Evolutionary conservation across 352 stramenopile species (phyloP), one percentile per base, ranked within the genome.

Genomic region (Paralagenidium karlingii): DNA sequence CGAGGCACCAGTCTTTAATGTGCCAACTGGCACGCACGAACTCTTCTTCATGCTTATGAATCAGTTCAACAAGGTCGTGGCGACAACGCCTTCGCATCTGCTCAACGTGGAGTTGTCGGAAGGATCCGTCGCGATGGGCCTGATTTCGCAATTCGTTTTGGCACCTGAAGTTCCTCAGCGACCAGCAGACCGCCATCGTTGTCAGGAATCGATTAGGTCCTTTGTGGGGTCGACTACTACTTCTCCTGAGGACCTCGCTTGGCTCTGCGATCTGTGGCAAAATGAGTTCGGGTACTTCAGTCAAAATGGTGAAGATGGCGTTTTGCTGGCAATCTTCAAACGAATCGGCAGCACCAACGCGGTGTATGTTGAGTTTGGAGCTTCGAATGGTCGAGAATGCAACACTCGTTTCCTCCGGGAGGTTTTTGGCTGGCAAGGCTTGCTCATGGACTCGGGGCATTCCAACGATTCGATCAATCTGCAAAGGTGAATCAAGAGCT

Each of bases 241-340:
- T 34, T 5, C 13, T 12, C 7, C 26, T 0, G 21, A 24, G 1
- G 22, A 18, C 2, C 15, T 53, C 4, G 26, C 28, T 2, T 84
- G 70, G 70, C 51, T 79, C 37, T 82, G 68, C 40, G 50, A 68
- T 3, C 50, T 82, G 19, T 82, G 60, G 59, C 53, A 58, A 13
- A 64, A 82, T 43, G 69, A 87, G 31, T 84, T 62, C 64, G 73
- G 67, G 1, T 24, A 55, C 5, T 77, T 45, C 45, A 84, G 69
- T 0, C 73, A 82, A 28, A 87, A 87, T 30, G 73, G 73, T 9
- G 69, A 87, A 42, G 73, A 82, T 43, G 73, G 69, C 15, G 56
- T 87, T 19, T 38, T 87, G 21, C 40, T 38, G 25, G 51, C 63
- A 10, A 76, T 87, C 26, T 87, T 84, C 44, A 39, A 55, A 30